Base-by-base conservation (phyloP, 2,329 filamentous ascomycete genomes). In the Teratosphaeria epicoccoides region DNA sequence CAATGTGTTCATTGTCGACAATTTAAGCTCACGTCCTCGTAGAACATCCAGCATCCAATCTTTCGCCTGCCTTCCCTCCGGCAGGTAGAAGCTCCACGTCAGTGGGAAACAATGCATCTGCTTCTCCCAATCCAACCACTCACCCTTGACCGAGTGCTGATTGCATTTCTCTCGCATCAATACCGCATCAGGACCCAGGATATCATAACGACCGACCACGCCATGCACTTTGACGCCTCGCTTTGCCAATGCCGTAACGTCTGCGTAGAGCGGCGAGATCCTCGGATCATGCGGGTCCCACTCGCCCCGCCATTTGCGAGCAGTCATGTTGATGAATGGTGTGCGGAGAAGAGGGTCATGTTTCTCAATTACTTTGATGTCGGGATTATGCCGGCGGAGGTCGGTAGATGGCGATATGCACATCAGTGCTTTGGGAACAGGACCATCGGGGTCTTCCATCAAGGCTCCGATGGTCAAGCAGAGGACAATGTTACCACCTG, bases 41-140 rank as follows among this genome's bases (percentile, higher is more conserved):
- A 66, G 37, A 5, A 64, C 56, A 53, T 72, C 66, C 0, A 75
- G 49, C 0, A 76, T 65, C 72, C 76, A 79, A 1, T 73, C 66
- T 25, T 73, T 65, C 0, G 63, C 73, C 53, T 75, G 64, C 25
- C 66, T 70, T 2, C 74, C 71, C 57, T 81, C 78, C 4, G 60
- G 64, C 24, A 80, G 33, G 0, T 70, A 70, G 55, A 76, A 80
- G 1, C 68, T 65, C 45, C 71, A 74, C 1, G 75, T 72, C 29
- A 82, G 61, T 1, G 76, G 71, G 49, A 81, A 82, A 53, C 76
- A 79, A 62, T 82, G 79, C 76, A 82, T 82, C 64, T 81, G 76
- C 17, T 73, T 73, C 17, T 78, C 72, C 79, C 79, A 82, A 9
- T 78, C 68, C 40, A 82, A 57, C 80, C 79, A 82, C 51, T 76